Conservation (phyloP, 2,329 filamentous ascomycete genomes). For the Sphaceloma murrayae region DNA sequence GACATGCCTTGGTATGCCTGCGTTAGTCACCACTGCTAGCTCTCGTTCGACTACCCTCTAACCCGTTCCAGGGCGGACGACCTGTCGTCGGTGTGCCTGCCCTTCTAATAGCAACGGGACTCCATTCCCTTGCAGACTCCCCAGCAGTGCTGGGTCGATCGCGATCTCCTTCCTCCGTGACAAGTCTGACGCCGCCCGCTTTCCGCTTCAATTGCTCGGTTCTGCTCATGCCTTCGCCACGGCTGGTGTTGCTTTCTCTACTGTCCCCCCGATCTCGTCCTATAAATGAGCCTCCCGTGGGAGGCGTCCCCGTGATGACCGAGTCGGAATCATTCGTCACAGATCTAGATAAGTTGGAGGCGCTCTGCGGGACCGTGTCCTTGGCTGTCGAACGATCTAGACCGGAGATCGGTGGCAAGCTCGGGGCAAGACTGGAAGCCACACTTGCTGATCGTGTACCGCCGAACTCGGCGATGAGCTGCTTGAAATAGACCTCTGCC, state of each 20-base stretch:
- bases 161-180: constrained; percentile 18
- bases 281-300: not conserved
- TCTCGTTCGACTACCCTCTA: constrained; percentile 4
- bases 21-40: constrained; percentile 8
- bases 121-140: constrained; percentile 6
- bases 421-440: not conserved
- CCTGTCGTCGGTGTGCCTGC: constrained; percentile 1
- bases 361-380: constrained; percentile 1
- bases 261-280: constrained; percentile 15
- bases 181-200: constrained; percentile 18
- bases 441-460: not conserved
- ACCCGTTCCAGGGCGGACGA: not conserved
- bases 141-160: constrained; percentile 9
- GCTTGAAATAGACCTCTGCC: constrained; percentile 76
- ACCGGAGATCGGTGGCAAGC: not conserved
- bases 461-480: constrained; percentile 59
- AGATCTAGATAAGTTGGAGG: not conserved
- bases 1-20: too few species aligned
- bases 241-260: constrained; percentile 10
- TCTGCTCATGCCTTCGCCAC: constrained; percentile 10
- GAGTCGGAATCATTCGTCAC: constrained; percentile 10
- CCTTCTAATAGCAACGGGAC: constrained; percentile 7
- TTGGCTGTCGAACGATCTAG: not conserved
- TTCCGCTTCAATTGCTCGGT: constrained; percentile 18
- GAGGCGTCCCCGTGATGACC: not conserved